These are phyloP conservation scores for Manihot esculenta DNA, from an alignment of 441 rosid genomes.

Conservation along the genomic window DNA sequence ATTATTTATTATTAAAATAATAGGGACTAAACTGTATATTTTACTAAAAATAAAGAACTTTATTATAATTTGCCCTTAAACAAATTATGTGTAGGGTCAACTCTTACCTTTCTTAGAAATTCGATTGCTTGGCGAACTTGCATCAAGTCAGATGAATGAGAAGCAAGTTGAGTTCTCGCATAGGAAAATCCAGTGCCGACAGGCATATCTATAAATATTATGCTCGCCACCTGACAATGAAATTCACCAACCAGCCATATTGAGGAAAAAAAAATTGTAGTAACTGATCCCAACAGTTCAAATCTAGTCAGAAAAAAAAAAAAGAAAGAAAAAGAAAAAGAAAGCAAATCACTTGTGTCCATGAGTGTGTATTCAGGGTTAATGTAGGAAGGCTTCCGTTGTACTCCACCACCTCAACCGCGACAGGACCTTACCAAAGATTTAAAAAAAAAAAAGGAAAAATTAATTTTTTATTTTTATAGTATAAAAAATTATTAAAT, in stretches of 20 bases:
- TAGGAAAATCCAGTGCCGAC: constrained; percentile 75
- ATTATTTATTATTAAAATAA: too few relatives aligned
- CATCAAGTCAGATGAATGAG: constrained; percentile 38
- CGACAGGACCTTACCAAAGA: constrained; percentile 54
- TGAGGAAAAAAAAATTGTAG: too few relatives aligned
- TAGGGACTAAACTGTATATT: too few relatives aligned
- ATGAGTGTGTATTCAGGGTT: constrained; percentile 53
- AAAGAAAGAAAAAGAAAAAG: too few relatives aligned
- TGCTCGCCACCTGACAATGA: constrained; percentile 60
- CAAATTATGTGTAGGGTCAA: neutral
- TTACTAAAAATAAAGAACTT: too few relatives aligned
- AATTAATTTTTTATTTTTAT: too few relatives aligned
- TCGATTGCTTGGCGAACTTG: constrained; percentile 38
- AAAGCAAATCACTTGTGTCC: constrained; percentile 79
- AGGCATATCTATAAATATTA: constrained; percentile 65
- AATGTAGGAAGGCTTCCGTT: constrained; percentile 63
- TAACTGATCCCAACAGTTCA: too few relatives aligned
- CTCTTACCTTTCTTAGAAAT: constrained; percentile 52
- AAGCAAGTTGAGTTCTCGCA: constrained; percentile 37
- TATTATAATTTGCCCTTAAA: too few relatives aligned
- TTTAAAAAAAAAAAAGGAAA: too few relatives aligned
- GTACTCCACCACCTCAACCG: constrained; percentile 47
- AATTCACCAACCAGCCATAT: too few relatives aligned
- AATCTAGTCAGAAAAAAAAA: too few relatives aligned
- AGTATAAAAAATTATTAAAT: too few relatives aligned